A percentile compares a stretch with the other conserved stretches of the same genome.
Evolutionary conservation across 371 early-diverging fungal species (phyloP).

Genomic region (Funneliformis caledonium): DNA sequence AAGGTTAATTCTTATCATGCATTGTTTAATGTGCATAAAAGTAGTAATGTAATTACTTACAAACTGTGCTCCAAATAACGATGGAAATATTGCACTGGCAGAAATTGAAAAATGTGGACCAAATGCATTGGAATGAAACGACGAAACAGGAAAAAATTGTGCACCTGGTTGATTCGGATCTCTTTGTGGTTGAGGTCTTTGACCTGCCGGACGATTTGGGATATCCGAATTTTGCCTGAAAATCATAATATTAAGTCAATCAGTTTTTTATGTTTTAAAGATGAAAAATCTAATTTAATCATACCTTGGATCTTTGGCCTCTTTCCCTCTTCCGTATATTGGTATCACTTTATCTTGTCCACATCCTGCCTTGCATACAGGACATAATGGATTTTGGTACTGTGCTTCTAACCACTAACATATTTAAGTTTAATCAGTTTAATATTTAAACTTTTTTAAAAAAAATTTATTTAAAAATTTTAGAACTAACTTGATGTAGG

Average conservation of each 20-base stretch:
- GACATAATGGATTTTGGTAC: conserved; percentile 69
- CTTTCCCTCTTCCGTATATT: conserved; percentile 76
- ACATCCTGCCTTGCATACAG: conserved; percentile 81
- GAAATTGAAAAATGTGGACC: conserved; percentile 57
- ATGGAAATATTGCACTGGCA: conserved; percentile 60
- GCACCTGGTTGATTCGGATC: conserved; percentile 55
- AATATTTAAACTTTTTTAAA: not conserved
- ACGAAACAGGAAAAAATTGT: conserved; percentile 54
- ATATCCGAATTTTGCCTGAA: conserved; percentile 50
- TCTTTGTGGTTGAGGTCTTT: conserved; percentile 65
- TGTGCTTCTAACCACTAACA: conserved; percentile 67
- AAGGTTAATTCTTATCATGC: conserved; percentile 13
- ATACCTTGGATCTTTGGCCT: conserved; percentile 74
- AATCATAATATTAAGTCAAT: not conserved
- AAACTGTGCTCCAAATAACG: conserved; percentile 69
- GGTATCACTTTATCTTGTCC: conserved; percentile 80
- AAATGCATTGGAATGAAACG: conserved; percentile 57
- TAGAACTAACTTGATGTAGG: conserved; percentile 54
- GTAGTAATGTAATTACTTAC: conserved; percentile 46
- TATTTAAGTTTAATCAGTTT: not conserved
- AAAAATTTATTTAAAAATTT: not conserved
- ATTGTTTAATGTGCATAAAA: not conserved
- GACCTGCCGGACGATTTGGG: conserved; percentile 73
- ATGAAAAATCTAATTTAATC: not conserved
- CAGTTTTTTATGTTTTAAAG: not conserved